Evolutionary conservation across 2,329 filamentous ascomycete species (phyloP).

Genomic region (Fusarium sp.): DNA sequence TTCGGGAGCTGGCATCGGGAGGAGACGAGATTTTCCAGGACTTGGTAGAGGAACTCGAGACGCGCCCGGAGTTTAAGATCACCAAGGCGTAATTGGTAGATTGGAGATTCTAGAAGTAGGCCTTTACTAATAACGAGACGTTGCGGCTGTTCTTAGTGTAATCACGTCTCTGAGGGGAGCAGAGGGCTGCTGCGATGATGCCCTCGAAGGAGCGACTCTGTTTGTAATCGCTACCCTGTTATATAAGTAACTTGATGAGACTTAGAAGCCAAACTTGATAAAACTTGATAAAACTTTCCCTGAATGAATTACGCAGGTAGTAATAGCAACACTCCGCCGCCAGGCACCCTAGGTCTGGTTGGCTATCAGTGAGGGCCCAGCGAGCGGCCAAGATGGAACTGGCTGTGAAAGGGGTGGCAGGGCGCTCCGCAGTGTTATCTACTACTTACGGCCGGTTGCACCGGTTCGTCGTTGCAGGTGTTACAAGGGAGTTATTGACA

Average conservation of each 20-base stretch:
- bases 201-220: neutral
- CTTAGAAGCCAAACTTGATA: too few species aligned
- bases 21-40: neutral
- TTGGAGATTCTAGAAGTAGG: neutral
- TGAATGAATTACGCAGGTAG: too few species aligned
- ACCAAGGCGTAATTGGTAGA: neutral
- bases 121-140: rapidly evolving
- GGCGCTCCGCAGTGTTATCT: neutral
- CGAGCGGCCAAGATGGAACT: neutral
- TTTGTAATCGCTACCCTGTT: too few species aligned
- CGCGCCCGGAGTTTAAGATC: neutral
- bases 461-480: neutral
- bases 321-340: neutral
- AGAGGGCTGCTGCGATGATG: rapidly evolving
- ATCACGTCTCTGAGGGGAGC: neutral
- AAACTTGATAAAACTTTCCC: too few species aligned
- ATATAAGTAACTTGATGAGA: too few species aligned
- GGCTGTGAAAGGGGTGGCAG: neutral
- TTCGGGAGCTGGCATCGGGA: neutral
- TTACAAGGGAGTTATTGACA: neutral
- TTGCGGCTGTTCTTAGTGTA: neutral
- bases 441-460: neutral
- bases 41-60: neutral
- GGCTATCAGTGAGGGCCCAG: neutral
- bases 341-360: neutral